A percentile compares a stretch with the other conserved stretches of the same genome.
Conservation (phyloP, 2,329 filamentous ascomycete species). For the Pseudocercospora crystallina region DNA sequence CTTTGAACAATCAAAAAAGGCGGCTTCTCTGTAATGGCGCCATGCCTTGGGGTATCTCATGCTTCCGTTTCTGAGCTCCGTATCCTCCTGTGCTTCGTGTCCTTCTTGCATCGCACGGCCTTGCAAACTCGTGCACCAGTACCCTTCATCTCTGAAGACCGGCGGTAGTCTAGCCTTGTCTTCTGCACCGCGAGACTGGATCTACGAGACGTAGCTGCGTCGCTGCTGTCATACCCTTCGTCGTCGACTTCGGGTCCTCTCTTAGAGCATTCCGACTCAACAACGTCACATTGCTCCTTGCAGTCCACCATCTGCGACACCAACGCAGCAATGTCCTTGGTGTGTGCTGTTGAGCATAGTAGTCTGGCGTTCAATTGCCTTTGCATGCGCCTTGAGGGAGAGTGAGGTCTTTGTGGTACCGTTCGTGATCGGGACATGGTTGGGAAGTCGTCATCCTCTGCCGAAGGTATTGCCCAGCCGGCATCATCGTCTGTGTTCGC, state of each 20-base stretch:
- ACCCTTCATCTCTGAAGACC: constrained; percentile 26
- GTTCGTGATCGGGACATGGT: constrained; percentile 15
- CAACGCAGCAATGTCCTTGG: constrained; percentile 43
- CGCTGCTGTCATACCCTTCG: constrained; percentile 30
- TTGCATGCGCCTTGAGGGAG: constrained; percentile 40
- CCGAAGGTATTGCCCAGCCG: constrained; percentile 28
- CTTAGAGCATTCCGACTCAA: constrained; percentile 1
- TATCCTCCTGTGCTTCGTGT: constrained; percentile 18
- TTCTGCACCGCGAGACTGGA: constrained; percentile 22
- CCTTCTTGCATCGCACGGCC: constrained; percentile 24
- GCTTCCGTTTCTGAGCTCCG: constrained; percentile 21
- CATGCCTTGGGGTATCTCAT: neutral
- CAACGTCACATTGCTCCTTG: constrained; percentile 42
- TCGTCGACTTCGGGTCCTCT: constrained; percentile 19
- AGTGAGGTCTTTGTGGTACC: constrained; percentile 29
- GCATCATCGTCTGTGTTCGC: constrained; percentile 33
- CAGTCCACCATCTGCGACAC: constrained; percentile 43
- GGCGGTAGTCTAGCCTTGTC: constrained; percentile 19
- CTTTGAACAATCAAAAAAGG: too few species aligned
- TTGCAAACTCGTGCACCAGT: constrained; percentile 30
- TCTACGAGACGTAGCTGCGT: constrained; percentile 19
- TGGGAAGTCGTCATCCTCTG: constrained; percentile 16
- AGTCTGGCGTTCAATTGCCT: constrained; percentile 43
- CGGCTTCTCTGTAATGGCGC: too few species aligned
- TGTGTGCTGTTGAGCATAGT: constrained; percentile 41